phyloP scores from a whole-genome alignment of 2,329 filamentous ascomycete genomes.

The Triangularia setosa region DNA sequence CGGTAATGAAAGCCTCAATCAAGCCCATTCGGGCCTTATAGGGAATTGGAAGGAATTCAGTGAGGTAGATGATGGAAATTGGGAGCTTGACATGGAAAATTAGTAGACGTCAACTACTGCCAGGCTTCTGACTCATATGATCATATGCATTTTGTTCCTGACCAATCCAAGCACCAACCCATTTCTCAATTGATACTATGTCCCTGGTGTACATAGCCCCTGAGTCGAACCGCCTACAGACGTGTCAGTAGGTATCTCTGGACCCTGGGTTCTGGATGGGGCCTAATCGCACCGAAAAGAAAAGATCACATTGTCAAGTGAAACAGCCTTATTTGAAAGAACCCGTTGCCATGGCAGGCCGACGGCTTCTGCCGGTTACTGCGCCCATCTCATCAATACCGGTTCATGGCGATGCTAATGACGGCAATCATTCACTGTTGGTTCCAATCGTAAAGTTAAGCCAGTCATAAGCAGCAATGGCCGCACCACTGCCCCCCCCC shows the following conservation, averaged over 20 bases:
- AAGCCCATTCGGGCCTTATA: not conserved
- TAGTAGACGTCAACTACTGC: too few species aligned
- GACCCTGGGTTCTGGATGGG: not conserved
- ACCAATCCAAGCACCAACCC: not conserved
- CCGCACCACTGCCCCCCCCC: constrained; percentile 24
- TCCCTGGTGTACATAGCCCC: not conserved
- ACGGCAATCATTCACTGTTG: constrained; percentile 1
- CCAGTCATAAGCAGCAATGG: constrained; percentile 26
- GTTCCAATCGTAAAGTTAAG: constrained; percentile 25
- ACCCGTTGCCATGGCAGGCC: not conserved
- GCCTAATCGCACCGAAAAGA: not conserved
- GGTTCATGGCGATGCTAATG: too few species aligned
- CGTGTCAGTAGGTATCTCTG: not conserved
- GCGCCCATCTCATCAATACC: too few species aligned
- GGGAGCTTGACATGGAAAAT: not conserved
- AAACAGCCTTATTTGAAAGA: not conserved
- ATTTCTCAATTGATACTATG: not conserved
- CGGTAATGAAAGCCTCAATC: not conserved
- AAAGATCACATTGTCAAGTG: not conserved
- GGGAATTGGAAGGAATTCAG: not conserved
- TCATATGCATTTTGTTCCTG: not conserved
- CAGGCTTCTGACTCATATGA: not conserved
- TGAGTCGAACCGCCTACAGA: not conserved
- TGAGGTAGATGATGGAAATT: not conserved
- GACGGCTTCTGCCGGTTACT: not conserved